phyloP scores from a whole-genome alignment of 2,329 filamentous ascomycete genomes.

The Aspergillus viridinutans region DNA sequence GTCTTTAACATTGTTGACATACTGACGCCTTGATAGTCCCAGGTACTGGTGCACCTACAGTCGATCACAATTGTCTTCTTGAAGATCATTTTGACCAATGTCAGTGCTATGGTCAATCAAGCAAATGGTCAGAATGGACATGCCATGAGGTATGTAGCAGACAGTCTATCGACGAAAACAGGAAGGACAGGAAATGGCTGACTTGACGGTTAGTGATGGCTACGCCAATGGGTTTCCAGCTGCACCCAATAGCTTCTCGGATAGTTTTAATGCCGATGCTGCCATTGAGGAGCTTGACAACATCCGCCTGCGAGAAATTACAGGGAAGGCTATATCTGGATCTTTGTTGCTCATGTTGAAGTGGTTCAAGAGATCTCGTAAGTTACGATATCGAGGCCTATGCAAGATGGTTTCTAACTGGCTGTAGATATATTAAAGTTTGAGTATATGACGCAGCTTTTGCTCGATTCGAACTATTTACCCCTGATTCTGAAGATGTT shows the following conservation, averaged over 20 bases:
- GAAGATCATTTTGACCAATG: constrained; percentile 80
- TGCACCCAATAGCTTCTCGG: constrained; percentile 14
- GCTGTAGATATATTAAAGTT: constrained; percentile 80
- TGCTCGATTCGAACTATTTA: constrained; percentile 93
- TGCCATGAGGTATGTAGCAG: constrained; percentile 46
- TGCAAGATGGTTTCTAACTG: constrained; percentile 8
- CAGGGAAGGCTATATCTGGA: constrained; percentile 85
- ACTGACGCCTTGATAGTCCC: constrained; percentile 48
- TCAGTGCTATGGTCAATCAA: constrained; percentile 74
- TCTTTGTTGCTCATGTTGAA: constrained; percentile 84
- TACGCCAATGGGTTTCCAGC: constrained; percentile 24
- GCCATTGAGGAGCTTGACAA: constrained; percentile 74
- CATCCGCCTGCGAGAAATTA: constrained; percentile 77
- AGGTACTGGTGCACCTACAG: constrained; percentile 79
- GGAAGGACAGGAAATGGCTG: not conserved
- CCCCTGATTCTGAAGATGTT: constrained; percentile 90
- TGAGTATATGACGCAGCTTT: constrained; percentile 87
- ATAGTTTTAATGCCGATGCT: constrained; percentile 29
- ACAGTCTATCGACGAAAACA: constrained; percentile 9
- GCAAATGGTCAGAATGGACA: constrained; percentile 43
- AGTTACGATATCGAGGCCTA: constrained; percentile 34
- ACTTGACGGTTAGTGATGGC: constrained; percentile 16
- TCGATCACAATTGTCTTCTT: constrained; percentile 90
- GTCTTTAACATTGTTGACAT: constrained; percentile 2
- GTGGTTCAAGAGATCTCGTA: constrained; percentile 94